These are phyloP conservation scores for Penicillium salamii DNA, from an alignment of 495 filamentous ascomycete genomes.

Conservation along the genomic window DNA sequence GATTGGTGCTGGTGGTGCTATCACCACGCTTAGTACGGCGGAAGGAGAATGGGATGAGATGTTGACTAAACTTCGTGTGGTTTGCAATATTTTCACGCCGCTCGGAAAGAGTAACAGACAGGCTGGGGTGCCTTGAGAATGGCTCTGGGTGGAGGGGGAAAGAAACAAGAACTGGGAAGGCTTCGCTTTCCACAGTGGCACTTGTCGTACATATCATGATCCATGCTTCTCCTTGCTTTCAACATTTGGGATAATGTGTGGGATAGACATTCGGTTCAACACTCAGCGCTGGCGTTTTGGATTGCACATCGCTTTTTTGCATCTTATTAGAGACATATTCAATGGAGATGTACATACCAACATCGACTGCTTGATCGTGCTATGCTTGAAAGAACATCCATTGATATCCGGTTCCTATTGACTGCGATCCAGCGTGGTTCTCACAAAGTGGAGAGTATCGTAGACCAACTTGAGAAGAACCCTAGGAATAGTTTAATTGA, in stretches of 20 bases:
- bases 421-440: no score
- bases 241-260: conserved; percentile 27
- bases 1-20: conserved; percentile 83
- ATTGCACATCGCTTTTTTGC: conserved; percentile 1
- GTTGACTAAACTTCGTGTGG: conserved; percentile 73
- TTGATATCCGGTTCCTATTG: no score
- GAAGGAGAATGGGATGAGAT: conserved; percentile 89
- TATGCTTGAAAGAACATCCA: no score
- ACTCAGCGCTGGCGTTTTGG: conserved; percentile 29
- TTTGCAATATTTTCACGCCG: conserved; percentile 50
- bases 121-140: background rate
- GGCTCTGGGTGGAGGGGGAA: no score
- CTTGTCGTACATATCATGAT: conserved; percentile 8
- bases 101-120: conserved; percentile 3
- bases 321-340: no score
- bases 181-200: background rate
- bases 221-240: conserved; percentile 21
- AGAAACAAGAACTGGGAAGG: no score
- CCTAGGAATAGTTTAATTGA: no score
- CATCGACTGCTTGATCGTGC: no score
- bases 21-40: conserved; percentile 74
- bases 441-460: no score
- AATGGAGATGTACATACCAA: no score
- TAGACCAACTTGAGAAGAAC: no score
- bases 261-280: conserved; percentile 30